Conservation (phyloP, 176 grass and related monocot genomes). For the Dendrocalamus sinicus region DNA sequence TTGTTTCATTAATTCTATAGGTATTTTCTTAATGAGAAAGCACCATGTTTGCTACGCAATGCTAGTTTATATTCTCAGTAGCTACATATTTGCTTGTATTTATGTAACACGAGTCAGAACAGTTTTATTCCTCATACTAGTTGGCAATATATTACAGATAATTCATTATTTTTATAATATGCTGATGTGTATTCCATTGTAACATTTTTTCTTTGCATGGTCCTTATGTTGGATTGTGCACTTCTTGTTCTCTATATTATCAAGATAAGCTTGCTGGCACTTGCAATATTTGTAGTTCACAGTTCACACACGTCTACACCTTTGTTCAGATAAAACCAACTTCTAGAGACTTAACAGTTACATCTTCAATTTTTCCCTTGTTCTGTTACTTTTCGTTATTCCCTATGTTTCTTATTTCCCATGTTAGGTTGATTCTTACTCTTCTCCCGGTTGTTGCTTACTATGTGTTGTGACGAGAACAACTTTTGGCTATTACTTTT, state of each 20-base stretch:
- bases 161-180: background rate
- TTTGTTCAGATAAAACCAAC: conserved; percentile 15
- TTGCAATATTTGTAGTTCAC: background rate
- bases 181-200: background rate
- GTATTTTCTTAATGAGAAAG: background rate
- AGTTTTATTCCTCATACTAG: background rate
- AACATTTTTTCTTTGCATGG: background rate
- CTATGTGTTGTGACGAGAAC: background rate
- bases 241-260: conserved; percentile 12
- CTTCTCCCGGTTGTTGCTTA: background rate
- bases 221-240: background rate
- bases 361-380: background rate
- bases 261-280: background rate
- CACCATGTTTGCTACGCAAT: background rate
- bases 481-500: background rate
- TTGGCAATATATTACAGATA: conserved; percentile 20
- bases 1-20: background rate
- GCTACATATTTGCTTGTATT: conserved; percentile 4
- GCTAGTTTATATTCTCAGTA: background rate
- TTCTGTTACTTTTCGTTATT: background rate
- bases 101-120: background rate
- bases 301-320: background rate
- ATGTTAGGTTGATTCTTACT: conserved; percentile 26
- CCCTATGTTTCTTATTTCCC: conserved; percentile 19
- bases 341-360: background rate